Base-by-base conservation (phyloP, 179 eudicot species). In the Heliamphora pulchella region DNA sequence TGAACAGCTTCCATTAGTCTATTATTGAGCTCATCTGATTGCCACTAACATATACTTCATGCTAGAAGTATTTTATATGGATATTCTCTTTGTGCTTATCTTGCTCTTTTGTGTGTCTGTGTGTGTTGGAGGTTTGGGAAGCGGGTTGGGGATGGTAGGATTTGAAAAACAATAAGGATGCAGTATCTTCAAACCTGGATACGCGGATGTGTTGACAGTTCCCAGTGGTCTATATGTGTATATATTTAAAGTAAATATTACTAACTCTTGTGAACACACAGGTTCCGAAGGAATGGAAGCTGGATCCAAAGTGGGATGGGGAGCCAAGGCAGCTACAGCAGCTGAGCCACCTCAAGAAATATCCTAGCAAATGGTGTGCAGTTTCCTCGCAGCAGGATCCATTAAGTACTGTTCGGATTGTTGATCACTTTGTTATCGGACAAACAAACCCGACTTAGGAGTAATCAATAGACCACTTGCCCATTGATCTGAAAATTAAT, bases 241-340 rank as follows among this genome's bases (percentile, higher is more conserved):
- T 31, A 31, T 31, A 31, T 31, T 31, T 31, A 31, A 31, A 31
- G 31, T 63, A 15, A 9, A 65, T 47, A 64, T 64, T 47, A 59
- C 46, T 2, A 48, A 41, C 4, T 70, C 47, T 3, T 66, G 44
- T 74, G 70, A 54, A 44, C 75, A 44, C 82, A 76, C 87, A 96
- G 99, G 99, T 96, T n/a, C 98, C 98, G 1, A 95, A 94, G 85
- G 94, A 90, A 55, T 96, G 99, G 99, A 94, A 96, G 86, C 78
- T 96, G 82, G 97, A 96, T 80, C 97, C 97, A 0, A 81, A 84
- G 9, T 96, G 99, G 99, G 98, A 96, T 11, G 90, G 87, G 4
- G 99, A 96, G 82, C 57, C 87, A 18, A 93, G 82, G 79, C 90
- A 81, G 72, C 81, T 82, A 10, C 85, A 86, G 50, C 82, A 86